Evolutionary conservation across 2,329 filamentous ascomycete species (phyloP).

Genomic region (Fusarium sp.): DNA sequence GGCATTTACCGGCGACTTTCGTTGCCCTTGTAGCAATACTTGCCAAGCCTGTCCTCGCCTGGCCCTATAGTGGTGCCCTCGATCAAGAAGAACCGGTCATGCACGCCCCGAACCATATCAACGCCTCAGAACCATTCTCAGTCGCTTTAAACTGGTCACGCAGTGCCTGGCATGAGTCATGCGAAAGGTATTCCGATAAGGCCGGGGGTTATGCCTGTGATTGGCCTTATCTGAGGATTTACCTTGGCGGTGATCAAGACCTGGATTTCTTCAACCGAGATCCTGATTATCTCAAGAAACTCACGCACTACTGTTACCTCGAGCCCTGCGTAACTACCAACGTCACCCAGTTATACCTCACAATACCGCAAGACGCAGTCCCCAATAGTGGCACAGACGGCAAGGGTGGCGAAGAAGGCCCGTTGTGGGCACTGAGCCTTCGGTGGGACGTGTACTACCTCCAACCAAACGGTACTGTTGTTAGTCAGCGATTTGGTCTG

Average conservation of each 20-base stretch:
- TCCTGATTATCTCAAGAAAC: neutral
- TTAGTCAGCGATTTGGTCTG: neutral
- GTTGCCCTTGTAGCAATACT: neutral
- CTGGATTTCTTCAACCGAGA: neutral
- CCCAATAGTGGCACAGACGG: neutral
- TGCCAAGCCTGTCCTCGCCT: neutral
- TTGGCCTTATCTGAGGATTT: neutral
- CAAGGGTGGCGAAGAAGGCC: neutral
- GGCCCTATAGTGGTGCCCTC: neutral
- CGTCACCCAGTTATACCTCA: neutral
- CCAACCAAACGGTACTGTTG: neutral
- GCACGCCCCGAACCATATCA: neutral
- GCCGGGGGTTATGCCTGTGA: neutral
- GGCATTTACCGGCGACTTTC: neutral
- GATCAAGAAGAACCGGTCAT: neutral
- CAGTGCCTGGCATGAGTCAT: neutral
- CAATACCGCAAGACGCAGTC: neutral
- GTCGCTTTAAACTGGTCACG: neutral
- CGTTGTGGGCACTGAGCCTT: neutral
- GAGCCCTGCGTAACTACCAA: neutral
- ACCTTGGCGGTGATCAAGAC: neutral
- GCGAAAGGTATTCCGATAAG: neutral
- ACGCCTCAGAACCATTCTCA: neutral
- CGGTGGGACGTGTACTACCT: neutral
- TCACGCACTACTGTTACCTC: neutral